Percentiles rank a stretch among this genome's conserved stretches.
Evolutionary conservation across 2,329 filamentous ascomycete genomes (phyloP).

Genomic region (Exutisphaerella laricina): DNA sequence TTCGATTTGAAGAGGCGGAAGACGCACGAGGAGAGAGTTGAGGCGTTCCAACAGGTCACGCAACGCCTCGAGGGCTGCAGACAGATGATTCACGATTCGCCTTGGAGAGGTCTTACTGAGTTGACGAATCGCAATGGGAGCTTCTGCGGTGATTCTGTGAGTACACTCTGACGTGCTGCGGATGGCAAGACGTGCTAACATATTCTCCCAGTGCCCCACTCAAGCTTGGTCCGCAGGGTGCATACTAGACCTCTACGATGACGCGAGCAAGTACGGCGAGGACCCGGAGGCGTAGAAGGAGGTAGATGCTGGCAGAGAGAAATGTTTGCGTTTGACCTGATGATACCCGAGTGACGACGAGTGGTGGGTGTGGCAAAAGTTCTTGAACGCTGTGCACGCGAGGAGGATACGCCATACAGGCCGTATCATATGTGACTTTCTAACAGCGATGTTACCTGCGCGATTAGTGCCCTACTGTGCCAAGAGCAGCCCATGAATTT

Average conservation of each 20-base stretch:
- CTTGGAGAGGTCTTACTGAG: conserved; percentile 89
- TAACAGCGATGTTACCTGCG: too few relatives aligned
- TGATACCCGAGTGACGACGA: too few relatives aligned
- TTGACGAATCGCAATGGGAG: conserved; percentile 85
- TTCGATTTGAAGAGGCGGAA: conserved; percentile 75
- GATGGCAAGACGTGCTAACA: too few relatives aligned
- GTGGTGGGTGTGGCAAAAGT: too few relatives aligned
- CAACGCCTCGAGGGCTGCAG: conserved; percentile 77
- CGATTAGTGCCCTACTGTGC: too few relatives aligned
- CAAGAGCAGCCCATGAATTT: too few relatives aligned
- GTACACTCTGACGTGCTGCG: too few relatives aligned
- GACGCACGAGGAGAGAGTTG: conserved; percentile 63
- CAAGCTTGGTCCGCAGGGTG: conserved; percentile 96
- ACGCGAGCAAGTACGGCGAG: conserved; percentile 50
- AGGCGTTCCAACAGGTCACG: conserved; percentile 94
- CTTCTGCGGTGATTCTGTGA: conserved; percentile 79
- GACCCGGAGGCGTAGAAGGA: not conserved
- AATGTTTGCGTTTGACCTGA: too few relatives aligned
- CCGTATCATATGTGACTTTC: too few relatives aligned
- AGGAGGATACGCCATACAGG: too few relatives aligned
- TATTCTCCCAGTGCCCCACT: conserved; percentile 91
- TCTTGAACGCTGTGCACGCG: too few relatives aligned
- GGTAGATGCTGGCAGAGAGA: too few relatives aligned
- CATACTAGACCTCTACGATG: conserved; percentile 92
- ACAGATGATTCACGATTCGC: conserved; percentile 69